phyloP scores from a whole-genome alignment of 192 early-diverging fungal genomes.

The Backusella tarrabulga region DNA sequence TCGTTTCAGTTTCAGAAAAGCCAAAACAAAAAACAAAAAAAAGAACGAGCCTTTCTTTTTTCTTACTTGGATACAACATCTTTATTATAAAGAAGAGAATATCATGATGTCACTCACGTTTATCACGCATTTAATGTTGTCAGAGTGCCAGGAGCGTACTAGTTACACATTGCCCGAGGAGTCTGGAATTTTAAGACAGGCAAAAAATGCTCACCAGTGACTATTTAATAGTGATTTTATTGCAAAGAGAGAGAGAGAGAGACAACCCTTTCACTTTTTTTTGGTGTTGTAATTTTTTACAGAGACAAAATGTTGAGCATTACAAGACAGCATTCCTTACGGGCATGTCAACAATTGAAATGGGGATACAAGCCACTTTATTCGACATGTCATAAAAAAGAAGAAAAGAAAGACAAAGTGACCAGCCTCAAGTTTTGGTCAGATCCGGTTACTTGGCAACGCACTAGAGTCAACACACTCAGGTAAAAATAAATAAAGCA shows the following conservation, averaged over 20 bases:
- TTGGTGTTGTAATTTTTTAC: neutral
- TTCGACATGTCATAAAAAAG: neutral
- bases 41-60: too few relatives aligned
- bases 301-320: neutral
- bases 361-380: neutral
- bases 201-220: neutral
- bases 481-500: conserved; percentile 4
- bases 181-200: neutral
- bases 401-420: neutral
- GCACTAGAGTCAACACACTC: conserved; percentile 45
- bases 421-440: conserved; percentile 36
- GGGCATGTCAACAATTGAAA: neutral
- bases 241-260: neutral
- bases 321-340: neutral
- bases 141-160: too few relatives aligned
- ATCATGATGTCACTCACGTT: too few relatives aligned
- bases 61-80: too few relatives aligned
- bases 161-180: neutral
- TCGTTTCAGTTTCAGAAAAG: too few relatives aligned
- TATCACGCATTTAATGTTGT: too few relatives aligned
- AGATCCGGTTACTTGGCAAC: conserved; percentile 39
- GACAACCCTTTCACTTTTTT: neutral
- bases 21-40: too few relatives aligned
- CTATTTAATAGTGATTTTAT: neutral
- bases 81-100: too few relatives aligned